phyloP scores from a whole-genome alignment of 2,329 filamentous ascomycete genomes.

The Hymenoscyphus occultus region DNA sequence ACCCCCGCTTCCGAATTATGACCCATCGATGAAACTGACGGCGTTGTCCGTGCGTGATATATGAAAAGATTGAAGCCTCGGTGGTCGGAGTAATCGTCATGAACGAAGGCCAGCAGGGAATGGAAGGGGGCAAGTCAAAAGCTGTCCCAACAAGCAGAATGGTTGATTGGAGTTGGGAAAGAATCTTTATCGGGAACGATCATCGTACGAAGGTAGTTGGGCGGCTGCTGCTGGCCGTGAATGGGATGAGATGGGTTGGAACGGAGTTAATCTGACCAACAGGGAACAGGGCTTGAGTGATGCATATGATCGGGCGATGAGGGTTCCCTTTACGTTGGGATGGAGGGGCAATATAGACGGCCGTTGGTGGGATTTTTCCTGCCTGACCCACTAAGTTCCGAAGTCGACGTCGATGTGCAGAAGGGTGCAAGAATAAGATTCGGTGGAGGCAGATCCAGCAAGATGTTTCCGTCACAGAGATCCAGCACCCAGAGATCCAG shows the following conservation, averaged over 20 bases:
- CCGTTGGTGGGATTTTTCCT: slow-evolving; percentile 7
- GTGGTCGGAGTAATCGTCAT: slow-evolving; percentile 1
- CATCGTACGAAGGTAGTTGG: neutral
- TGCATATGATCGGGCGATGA: slow-evolving; percentile 26
- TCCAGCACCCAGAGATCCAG: slow-evolving; percentile 4
- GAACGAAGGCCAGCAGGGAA: neutral
- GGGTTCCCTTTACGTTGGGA: slow-evolving; percentile 16
- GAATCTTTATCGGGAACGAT: slow-evolving; percentile 1
- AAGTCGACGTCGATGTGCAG: neutral
- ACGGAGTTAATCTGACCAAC: slow-evolving; percentile 7
- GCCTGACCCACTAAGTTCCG: neutral
- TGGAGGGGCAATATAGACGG: neutral
- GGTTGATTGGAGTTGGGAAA: slow-evolving; percentile 2
- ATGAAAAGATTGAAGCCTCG: neutral
- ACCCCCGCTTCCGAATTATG: neutral
- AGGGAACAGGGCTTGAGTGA: slow-evolving; percentile 20
- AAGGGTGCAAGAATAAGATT: slow-evolving; percentile 4
- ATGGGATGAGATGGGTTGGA: neutral
- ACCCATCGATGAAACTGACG: slow-evolving; percentile 1
- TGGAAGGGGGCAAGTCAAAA: slow-evolving; percentile 9
- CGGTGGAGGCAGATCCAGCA: slow-evolving; percentile 3
- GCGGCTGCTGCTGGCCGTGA: neutral
- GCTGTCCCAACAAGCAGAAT: slow-evolving; percentile 7
- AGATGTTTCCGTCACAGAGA: slow-evolving; percentile 4
- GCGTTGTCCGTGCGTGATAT: neutral